phyloP scores from a whole-genome alignment of 2,329 filamentous ascomycete species.

The Fusarium camptoceras region DNA sequence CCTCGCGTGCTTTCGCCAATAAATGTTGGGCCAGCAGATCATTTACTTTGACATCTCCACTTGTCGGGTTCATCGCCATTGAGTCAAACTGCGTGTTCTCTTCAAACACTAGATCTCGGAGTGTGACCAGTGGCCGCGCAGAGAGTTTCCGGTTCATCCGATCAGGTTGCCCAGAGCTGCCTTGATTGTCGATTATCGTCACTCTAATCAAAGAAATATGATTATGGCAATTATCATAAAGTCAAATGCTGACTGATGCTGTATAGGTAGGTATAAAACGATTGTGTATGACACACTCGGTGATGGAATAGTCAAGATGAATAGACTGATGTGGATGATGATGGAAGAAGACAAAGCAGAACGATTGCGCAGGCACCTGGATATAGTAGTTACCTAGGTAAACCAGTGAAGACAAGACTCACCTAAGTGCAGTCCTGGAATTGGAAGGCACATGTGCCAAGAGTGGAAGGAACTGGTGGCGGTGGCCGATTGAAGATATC shows the following conservation, averaged over 20 bases:
- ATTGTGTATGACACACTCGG: neutral
- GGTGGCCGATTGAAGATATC: neutral
- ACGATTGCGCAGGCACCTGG: neutral
- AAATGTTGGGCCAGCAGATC: slow-evolving; percentile 28
- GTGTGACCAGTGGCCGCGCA: neutral
- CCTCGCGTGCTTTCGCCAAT: slow-evolving; percentile 28
- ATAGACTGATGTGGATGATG: neutral
- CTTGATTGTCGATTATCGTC: slow-evolving; percentile 58
- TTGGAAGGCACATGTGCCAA: neutral
- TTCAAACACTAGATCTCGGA: slow-evolving; percentile 23
- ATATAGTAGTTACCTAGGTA: neutral
- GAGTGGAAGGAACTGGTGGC: neutral
- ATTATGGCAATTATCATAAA: slow-evolving; percentile 63
- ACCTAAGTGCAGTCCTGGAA: neutral
- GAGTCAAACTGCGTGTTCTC: slow-evolving; percentile 32
- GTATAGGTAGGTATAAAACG: slow-evolving; percentile 1
- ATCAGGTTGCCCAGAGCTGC: slow-evolving; percentile 51
- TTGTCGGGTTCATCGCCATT: slow-evolving; percentile 28
- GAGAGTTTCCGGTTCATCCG: slow-evolving; percentile 33
- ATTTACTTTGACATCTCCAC: slow-evolving; percentile 17
- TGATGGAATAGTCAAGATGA: neutral
- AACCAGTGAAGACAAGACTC: neutral
- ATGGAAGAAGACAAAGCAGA: neutral
- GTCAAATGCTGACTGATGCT: slow-evolving; percentile 67
- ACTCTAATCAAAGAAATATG: slow-evolving; percentile 64